A percentile compares a stretch with the other conserved stretches of the same genome.
Conservation (phyloP, 2,329 filamentous ascomycete species). For the Phyllosticta citrichinensis region DNA sequence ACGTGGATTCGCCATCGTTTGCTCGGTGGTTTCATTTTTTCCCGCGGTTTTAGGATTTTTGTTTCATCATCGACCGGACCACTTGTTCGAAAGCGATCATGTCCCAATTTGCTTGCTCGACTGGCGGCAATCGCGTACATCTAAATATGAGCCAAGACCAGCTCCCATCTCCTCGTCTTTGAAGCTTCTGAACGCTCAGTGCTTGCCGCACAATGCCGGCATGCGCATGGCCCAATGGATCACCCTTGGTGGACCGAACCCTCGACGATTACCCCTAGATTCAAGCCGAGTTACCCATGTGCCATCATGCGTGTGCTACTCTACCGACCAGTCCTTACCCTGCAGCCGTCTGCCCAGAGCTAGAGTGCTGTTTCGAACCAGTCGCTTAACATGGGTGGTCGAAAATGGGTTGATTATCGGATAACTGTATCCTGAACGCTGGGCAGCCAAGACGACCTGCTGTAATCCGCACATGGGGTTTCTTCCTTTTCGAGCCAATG, state of each 20-base stretch:
- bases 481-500: conserved; percentile 3
- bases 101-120: not conserved
- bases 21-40: not conserved
- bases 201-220: conserved; percentile 8
- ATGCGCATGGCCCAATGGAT: conserved; percentile 10
- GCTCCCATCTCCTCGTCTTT: not conserved
- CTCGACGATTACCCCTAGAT: not conserved
- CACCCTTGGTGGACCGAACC: conserved; percentile 5
- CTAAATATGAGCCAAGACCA: not conserved
- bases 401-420: not conserved
- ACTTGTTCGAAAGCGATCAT: not conserved
- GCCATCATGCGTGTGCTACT: not conserved
- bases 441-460: conserved; percentile 2
- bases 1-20: not conserved
- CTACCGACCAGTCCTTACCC: not conserved
- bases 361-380: not conserved
- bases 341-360: not conserved
- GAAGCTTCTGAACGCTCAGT: conserved; percentile 11
- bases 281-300: conserved; percentile 4
- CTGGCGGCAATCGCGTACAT: not conserved
- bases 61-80: not conserved
- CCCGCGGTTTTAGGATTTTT: not conserved
- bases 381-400: not conserved
- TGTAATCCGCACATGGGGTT: conserved; percentile 3
- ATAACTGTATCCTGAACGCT: not conserved